These are phyloP conservation scores for Pulveroboletus ravenelii DNA, from an alignment of 768 basidiomycete genomes.

Conservation along the genomic window DNA sequence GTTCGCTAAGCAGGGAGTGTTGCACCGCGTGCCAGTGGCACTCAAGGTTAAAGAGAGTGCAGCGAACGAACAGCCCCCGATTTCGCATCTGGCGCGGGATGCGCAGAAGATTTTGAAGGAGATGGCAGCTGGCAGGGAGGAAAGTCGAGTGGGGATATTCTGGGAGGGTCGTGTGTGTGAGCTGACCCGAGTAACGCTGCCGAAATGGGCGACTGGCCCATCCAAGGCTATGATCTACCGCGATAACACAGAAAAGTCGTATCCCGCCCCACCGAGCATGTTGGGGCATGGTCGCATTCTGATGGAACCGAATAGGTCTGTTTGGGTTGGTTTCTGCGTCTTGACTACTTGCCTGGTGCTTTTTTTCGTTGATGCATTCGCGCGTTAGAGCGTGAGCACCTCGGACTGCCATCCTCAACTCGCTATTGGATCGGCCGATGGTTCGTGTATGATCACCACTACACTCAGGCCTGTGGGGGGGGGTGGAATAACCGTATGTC, in stretches of 20 bases:
- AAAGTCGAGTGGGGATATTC: constrained; percentile 25
- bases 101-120: constrained; percentile 64
- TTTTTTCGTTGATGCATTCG: not conserved
- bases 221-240: constrained; percentile 85
- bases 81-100: constrained; percentile 78
- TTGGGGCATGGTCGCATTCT: constrained; percentile 69
- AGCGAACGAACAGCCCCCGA: constrained; percentile 61
- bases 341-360: not conserved
- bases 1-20: constrained; percentile 61
- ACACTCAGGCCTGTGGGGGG: constrained; percentile 60
- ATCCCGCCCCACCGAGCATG: constrained; percentile 66
- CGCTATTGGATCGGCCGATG: constrained; percentile 80
- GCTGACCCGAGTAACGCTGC: too few species aligned
- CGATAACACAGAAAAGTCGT: constrained; percentile 75
- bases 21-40: constrained; percentile 60
- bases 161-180: too few species aligned
- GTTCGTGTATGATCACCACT: constrained; percentile 72
- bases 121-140: constrained; percentile 22
- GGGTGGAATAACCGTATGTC: constrained; percentile 66
- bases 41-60: constrained; percentile 71
- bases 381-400: constrained; percentile 54
- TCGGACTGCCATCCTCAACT: constrained; percentile 89
- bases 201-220: too few species aligned
- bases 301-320: constrained; percentile 70
- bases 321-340: constrained; percentile 62